Percentiles rank a stretch among this genome's conserved stretches.
phyloP scores from a whole-genome alignment of 106 monocot species.

The Vanilla planifolia region DNA sequence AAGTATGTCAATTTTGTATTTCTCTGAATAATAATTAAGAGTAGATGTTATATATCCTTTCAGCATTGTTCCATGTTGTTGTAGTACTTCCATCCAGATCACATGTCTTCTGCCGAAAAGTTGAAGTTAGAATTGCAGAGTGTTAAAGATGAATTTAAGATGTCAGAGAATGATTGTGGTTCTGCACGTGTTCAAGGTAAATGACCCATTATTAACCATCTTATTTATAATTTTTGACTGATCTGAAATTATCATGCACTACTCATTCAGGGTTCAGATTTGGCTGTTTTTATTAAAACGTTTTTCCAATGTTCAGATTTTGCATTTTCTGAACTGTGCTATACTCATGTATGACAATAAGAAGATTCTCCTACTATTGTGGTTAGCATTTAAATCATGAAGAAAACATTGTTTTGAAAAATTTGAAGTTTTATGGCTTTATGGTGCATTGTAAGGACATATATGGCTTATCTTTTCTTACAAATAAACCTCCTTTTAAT shows the following conservation, averaged over 20 bases:
- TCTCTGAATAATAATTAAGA: background rate
- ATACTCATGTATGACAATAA: no score
- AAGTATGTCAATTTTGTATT: slow-evolving; percentile 30
- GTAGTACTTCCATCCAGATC: slow-evolving; percentile 90
- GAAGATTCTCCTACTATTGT: no score
- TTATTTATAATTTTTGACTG: background rate
- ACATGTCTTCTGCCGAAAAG: slow-evolving; percentile 91
- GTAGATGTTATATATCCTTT: background rate
- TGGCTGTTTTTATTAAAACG: no score
- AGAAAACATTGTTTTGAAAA: no score
- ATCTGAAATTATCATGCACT: background rate
- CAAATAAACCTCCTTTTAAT: no score
- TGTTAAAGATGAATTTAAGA: slow-evolving; percentile 92
- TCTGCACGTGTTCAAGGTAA: slow-evolving; percentile 93
- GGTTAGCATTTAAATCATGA: no score
- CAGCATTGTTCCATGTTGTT: slow-evolving; percentile 4
- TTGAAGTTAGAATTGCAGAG: slow-evolving; percentile 78
- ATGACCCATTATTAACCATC: background rate
- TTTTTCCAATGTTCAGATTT: no score
- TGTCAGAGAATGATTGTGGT: slow-evolving; percentile 95
- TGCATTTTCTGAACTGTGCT: no score
- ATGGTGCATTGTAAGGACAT: no score
- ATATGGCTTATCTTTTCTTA: no score
- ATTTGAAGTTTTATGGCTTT: no score
- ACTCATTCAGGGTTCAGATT: no score